These are phyloP conservation scores for Vicia villosa DNA, from an alignment of 306 rosid species.

Conservation along the genomic window DNA sequence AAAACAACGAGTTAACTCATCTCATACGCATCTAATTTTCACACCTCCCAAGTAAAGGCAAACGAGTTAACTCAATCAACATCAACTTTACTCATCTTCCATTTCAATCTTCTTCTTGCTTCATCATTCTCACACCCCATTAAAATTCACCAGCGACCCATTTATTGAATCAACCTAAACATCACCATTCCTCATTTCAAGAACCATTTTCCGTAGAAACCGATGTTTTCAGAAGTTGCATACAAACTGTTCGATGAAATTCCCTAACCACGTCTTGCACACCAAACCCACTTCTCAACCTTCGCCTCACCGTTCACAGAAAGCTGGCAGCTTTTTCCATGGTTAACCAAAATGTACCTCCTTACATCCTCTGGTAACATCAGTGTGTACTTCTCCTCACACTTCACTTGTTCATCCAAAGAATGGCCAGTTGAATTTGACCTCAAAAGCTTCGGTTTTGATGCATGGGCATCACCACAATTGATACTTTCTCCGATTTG, in stretches of 20 bases:
- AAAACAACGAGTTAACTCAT: constrained; percentile 36
- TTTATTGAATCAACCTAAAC: constrained; percentile 28
- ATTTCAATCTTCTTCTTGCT: constrained; percentile 3
- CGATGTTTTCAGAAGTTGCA: background rate
- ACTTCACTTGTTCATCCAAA: constrained; percentile 40
- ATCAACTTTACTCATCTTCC: constrained; percentile 24
- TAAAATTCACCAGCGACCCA: constrained; percentile 3
- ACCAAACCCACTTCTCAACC: constrained; percentile 26
- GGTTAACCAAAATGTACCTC: constrained; percentile 48
- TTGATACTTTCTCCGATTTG: background rate
- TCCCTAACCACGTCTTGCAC: constrained; percentile 31
- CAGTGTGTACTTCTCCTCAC: constrained; percentile 55
- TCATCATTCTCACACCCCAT: constrained; percentile 5
- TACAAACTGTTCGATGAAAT: constrained; percentile 27
- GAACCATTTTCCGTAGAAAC: background rate
- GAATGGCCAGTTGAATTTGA: constrained; percentile 86
- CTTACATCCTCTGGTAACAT: constrained; percentile 61
- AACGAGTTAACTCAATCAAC: constrained; percentile 41
- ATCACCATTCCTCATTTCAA: background rate
- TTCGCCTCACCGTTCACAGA: constrained; percentile 30
- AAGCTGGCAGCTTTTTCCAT: constrained; percentile 45
- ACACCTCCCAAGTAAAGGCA: background rate
- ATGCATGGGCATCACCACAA: background rate
- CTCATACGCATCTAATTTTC: background rate
- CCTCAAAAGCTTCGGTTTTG: constrained; percentile 35